Percentiles rank a stretch among this genome's conserved stretches.
phyloP scores from a whole-genome alignment of 2,329 filamentous ascomycete genomes.

The Aspergillus sp. region DNA sequence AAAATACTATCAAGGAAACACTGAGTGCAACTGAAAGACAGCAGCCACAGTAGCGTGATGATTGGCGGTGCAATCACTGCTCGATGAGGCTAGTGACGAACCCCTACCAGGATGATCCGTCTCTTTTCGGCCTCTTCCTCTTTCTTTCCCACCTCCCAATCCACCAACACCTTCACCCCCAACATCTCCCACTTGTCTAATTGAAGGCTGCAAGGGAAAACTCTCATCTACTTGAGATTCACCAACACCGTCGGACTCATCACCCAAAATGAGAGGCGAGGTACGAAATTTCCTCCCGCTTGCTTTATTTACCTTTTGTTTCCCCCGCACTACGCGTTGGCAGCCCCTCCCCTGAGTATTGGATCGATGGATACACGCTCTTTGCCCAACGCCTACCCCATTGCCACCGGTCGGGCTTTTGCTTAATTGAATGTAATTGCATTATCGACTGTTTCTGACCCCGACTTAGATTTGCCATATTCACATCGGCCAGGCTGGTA shows the following conservation, averaged over 20 bases:
- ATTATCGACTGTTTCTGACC: slow-evolving; percentile 12
- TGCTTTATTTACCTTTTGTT: slow-evolving; percentile 19
- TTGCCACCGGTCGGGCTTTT: background rate
- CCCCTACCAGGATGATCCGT: background rate
- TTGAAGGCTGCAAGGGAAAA: background rate
- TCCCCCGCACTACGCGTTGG: slow-evolving; percentile 19
- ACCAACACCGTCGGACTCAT: background rate
- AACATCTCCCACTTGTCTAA: background rate
- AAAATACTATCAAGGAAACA: background rate
- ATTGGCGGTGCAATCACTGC: slow-evolving; percentile 2
- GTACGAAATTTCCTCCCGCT: slow-evolving; percentile 21
- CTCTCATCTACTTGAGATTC: background rate
- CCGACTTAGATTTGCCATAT: slow-evolving; percentile 60
- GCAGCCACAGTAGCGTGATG: background rate
- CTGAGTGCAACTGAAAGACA: background rate
- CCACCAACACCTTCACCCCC: background rate
- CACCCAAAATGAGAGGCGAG: slow-evolving; percentile 38
- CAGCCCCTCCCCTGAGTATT: slow-evolving; percentile 19
- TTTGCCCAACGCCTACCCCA: background rate
- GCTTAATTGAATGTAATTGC: background rate
- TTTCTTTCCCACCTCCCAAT: slow-evolving; percentile 2
- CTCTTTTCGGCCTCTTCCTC: background rate
- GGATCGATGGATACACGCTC: slow-evolving; percentile 2
- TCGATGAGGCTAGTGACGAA: slow-evolving; percentile 7
- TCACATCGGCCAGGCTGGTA: slow-evolving; percentile 68